These are phyloP conservation scores for Uronychia setigera DNA, from an alignment of 73 alveolate genomes.

Conservation along the genomic window DNA sequence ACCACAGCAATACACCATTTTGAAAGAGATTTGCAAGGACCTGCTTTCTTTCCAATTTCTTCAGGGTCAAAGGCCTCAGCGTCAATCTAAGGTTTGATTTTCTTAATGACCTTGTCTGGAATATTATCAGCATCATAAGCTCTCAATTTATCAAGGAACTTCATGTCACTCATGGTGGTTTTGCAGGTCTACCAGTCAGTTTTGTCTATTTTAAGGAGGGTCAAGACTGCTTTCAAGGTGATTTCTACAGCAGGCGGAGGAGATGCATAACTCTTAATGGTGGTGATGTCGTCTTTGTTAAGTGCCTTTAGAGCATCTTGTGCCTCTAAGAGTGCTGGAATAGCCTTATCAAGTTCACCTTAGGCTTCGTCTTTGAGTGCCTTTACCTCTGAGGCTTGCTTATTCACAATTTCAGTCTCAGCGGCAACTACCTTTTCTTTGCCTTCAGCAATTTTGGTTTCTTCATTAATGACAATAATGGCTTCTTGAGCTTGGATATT, in stretches of 20 bases:
- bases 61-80: constrained; percentile 63
- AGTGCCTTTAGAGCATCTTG: constrained; percentile 94
- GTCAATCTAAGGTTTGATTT: constrained; percentile 55
- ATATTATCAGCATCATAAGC: constrained; percentile 74
- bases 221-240: constrained; percentile 83
- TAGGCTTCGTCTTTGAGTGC: constrained; percentile 72
- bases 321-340: constrained; percentile 97
- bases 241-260: constrained; percentile 87
- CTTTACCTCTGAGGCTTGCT: constrained; percentile 64
- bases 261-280: constrained; percentile 74
- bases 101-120: constrained; percentile 44
- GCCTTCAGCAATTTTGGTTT: constrained; percentile 80
- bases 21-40: constrained; percentile 71
- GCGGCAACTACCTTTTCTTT: constrained; percentile 76
- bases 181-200: constrained; percentile 71
- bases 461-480: constrained; percentile 81
- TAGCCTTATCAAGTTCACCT: constrained; percentile 89
- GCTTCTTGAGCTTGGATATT: constrained; percentile 84
- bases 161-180: constrained; percentile 55
- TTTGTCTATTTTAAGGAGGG: constrained; percentile 51
- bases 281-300: constrained; percentile 82
- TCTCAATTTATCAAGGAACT: constrained; percentile 65
- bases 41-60: constrained; percentile 58
- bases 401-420: constrained; percentile 74
- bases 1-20: constrained; percentile 83